Conservation (phyloP, 768 basidiomycete genomes). For the Boletellus ananiceps region DNA sequence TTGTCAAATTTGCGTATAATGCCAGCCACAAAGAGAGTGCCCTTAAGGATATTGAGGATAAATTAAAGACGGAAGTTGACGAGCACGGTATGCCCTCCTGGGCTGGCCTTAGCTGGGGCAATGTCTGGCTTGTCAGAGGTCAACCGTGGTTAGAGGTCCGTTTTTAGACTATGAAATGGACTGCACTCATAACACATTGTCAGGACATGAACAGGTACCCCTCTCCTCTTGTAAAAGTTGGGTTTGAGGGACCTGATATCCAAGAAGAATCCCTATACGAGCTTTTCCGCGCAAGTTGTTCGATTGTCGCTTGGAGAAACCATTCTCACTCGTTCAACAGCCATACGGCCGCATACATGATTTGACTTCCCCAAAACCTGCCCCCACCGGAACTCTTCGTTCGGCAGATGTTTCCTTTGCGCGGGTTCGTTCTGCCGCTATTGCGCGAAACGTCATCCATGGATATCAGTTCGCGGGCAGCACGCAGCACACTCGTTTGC, state of each 20-base stretch:
- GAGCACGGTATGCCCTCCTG: constrained; percentile 60
- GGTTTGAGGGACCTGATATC: constrained; percentile 87
- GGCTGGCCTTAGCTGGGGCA: constrained; percentile 47
- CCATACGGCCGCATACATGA: constrained; percentile 80
- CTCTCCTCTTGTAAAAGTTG: constrained; percentile 64
- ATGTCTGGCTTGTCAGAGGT: constrained; percentile 72
- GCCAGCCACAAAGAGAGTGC: constrained; percentile 36
- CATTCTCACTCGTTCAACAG: constrained; percentile 33
- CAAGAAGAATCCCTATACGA: constrained; percentile 76
- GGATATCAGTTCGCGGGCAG: constrained; percentile 41
- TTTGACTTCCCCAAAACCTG: constrained; percentile 54
- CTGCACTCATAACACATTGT: neutral
- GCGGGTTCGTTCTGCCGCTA: constrained; percentile 61
- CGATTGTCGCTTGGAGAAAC: neutral
- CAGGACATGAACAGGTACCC: constrained; percentile 87
- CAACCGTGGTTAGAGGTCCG: constrained; percentile 77
- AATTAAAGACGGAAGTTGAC: constrained; percentile 40
- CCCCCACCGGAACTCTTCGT: constrained; percentile 63
- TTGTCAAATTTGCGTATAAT: constrained; percentile 66
- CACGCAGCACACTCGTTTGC: constrained; percentile 40
- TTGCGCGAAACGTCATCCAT: constrained; percentile 80
- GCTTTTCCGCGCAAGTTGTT: constrained; percentile 60
- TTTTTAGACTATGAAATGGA: neutral
- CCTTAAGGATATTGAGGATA: constrained; percentile 45
- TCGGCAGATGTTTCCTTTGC: constrained; percentile 61